Evolutionary conservation across 306 rosid genomes (phyloP), one percentile per base, ranked within the genome.

Genomic region (Oemleria cerasiformis): DNA sequence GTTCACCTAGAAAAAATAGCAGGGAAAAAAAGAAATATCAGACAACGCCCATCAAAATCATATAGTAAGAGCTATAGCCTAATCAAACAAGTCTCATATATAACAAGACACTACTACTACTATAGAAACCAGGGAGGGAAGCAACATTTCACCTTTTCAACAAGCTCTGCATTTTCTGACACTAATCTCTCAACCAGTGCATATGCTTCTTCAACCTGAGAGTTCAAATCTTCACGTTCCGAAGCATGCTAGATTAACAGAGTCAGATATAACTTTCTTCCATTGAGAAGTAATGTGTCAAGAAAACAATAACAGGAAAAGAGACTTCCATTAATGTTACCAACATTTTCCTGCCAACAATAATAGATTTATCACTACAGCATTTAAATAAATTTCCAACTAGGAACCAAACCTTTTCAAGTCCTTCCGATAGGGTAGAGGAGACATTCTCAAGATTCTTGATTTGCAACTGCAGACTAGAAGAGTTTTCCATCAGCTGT

Each of bases 111-210:
- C 13, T 55, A 65, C 39, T 66, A 16, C 45, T 66, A 50, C 15
- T 40, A 12, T 7, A 47, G 43, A 19, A 76, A 69, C 63, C 16
- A 40, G 12, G 14, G 39, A 42, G 14, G 38, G 23, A 15, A 7
- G 38, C 38, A 41, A 47, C 53, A 19, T 12, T 62, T 75, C 72
- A 94, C 98, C 95, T 94, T 94, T 83, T 90, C 98, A 86, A 89
- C 88, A 73, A 94, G 97, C 64, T 86, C 96, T 0, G 90, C 91
- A 77, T 94, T 94, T 83, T 94, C 98, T 9, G 80, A 43, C 49
- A 81, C 77, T 81, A 94, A 78, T 78, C 81, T 89, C 70, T 89
- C 97, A 71, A 94, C 89, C 67, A 88, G 64, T 45, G 66, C 45
- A 75, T 54, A 67, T 47, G 97, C 89, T 56, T 88, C 87, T 76